Base-by-base conservation (phyloP, 805 yeast genomes). In the Candida yuanshanica region DNA sequence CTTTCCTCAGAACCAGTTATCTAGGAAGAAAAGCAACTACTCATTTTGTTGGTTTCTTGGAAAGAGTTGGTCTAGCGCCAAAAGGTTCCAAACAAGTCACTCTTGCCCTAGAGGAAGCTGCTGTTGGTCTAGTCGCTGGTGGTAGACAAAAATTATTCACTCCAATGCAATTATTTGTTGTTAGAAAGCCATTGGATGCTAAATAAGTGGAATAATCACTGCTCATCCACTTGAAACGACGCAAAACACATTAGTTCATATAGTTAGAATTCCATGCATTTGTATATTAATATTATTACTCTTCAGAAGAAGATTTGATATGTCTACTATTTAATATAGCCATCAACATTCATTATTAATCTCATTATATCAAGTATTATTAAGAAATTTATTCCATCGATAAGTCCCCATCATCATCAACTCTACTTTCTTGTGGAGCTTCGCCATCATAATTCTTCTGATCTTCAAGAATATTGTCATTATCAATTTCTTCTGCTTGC, bases 161-260 rank as follows among this genome's bases (percentile, higher is more conserved):
- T 32, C 99, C 99, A 58, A 93, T 93, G 99, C 85, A 88, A 93
- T 74, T 93, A 62, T 91, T 81, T 62, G 78, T 93, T 51, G 89
- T 77, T 54, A 83, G 77, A 70, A 91, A 91, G 70, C 98, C 98
- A 50, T 61, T 65, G 43, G 54, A 64, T 35, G 33, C 34, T 31
- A 31, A 31, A 17, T 31, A 31, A 31, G 5, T 11, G 5, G 31
- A 18, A 11, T n/a, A n/a, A n/a, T n/a, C n/a, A n/a, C n/a, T n/a
- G n/a, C n/a, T n/a, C n/a, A n/a, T n/a, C n/a, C n/a, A n/a, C n/a
- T n/a, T n/a, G n/a, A n/a, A n/a, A n/a, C n/a, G n/a, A n/a, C n/a
- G n/a, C n/a, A n/a, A n/a, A n/a, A n/a, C n/a, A n/a, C n/a, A n/a
- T n/a, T n/a, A n/a, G n/a, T n/a, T n/a, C n/a, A n/a, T n/a, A 24